These are phyloP conservation scores for Vitis hybrid DNA, from an alignment of 177 flowering plant species.

Conservation along the genomic window DNA sequence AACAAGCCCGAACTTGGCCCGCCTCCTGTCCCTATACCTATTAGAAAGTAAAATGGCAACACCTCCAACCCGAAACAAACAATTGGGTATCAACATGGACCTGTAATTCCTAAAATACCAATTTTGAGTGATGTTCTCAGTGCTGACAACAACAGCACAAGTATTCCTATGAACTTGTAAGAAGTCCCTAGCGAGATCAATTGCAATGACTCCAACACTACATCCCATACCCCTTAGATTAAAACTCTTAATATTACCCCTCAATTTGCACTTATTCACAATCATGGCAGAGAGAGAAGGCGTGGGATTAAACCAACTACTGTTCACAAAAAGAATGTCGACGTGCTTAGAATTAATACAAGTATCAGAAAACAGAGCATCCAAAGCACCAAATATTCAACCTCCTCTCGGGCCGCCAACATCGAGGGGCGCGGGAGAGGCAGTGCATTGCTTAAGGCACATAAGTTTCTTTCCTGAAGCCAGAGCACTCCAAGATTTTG, in stretches of 20 bases:
- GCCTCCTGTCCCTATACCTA: slow-evolving; percentile 38
- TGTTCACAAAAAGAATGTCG: slow-evolving; percentile 69
- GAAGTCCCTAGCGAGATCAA: slow-evolving; percentile 69
- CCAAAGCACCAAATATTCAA: slow-evolving; percentile 61
- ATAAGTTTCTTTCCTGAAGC: slow-evolving; percentile 73
- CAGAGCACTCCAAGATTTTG: slow-evolving; percentile 59
- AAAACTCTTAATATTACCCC: slow-evolving; percentile 66
- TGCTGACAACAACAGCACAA: slow-evolving; percentile 79
- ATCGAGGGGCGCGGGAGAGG: slow-evolving; percentile 48
- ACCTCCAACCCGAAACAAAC: slow-evolving; percentile 15
- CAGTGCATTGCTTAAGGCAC: slow-evolving; percentile 57
- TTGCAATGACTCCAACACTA: slow-evolving; percentile 67
- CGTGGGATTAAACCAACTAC: slow-evolving; percentile 76
- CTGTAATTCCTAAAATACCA: slow-evolving; percentile 76
- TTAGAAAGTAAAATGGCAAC: slow-evolving; percentile 68
- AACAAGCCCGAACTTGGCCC: slow-evolving; percentile 64
- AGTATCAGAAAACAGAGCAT: slow-evolving; percentile 19
- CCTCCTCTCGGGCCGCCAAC: slow-evolving; percentile 67
- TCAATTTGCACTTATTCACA: slow-evolving; percentile 63
- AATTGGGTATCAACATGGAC: slow-evolving; percentile 77
- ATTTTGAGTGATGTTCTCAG: slow-evolving; percentile 76
- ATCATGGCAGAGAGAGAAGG: slow-evolving; percentile 78
- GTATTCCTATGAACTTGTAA: slow-evolving; percentile 66
- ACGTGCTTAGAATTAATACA: slow-evolving; percentile 55
- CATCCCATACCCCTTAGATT: slow-evolving; percentile 83